Evolutionary conservation across 2,329 filamentous ascomycete genomes (phyloP), one percentile per base, ranked within the genome.

Genomic region (Cytospora paraplurivora): DNA sequence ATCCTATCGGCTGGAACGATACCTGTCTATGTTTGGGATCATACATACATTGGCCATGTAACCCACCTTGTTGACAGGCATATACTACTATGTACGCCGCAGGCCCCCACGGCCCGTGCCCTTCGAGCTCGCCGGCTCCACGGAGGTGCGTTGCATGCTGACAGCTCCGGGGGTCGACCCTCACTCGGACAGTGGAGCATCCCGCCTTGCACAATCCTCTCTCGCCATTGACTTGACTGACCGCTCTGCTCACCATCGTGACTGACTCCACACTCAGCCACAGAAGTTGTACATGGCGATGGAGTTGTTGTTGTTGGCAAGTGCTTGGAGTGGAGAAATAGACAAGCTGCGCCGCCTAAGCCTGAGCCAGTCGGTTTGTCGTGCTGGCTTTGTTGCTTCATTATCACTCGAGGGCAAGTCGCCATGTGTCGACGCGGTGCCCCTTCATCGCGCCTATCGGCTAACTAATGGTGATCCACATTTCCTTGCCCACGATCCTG

Each of bases 181-280:
- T 52, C 51, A 55, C 51, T 17, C 33, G 19, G 38, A 17, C 51
- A 37, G 27, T 21, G 32, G 51, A 21, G 44, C n/a, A 47, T 21
- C 17, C n/a, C 10, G 44, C 10, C 8, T 47, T 6, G n/a, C n/a
- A 10, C 8, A 8, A 21, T 47, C 27, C 44, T 12, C 19, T 19
- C 21, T 13, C 10, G 21, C 44, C 55, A 51, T 61, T 61, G 51
- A 38, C 49, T n/a, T 49, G n/a, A 37, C 54, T 55, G 58, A 61
- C 58, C 58, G 58, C 58, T 33, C 27, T 49, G 19, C 15, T 35
- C 15, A n/a, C 53, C 21, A 54, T 32, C 58, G 54, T 55, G 58
- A 32, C 58, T 41, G 27, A 51, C 54, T 34, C 58, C 58, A 61
- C 58, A 19, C 51, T 55, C 58, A 61, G 58, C 58, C 58, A 51